phyloP scores from a whole-genome alignment of 371 early-diverging fungal species.

The Chytridium lagenaria region DNA sequence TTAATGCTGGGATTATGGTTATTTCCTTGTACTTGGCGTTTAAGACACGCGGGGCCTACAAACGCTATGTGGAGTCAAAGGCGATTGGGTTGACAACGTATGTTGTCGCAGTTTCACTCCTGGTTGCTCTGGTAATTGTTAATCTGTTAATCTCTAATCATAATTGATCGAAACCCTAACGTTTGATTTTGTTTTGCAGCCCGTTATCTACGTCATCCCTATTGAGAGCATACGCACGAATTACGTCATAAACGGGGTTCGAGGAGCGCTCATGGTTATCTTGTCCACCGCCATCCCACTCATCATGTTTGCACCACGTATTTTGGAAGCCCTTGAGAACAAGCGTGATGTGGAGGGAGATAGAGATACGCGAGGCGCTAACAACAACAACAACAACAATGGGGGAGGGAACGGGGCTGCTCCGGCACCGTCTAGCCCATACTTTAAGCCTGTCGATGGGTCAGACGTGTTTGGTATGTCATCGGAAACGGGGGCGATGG shows the following conservation, averaged over 20 bases:
- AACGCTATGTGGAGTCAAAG: conserved; percentile 25
- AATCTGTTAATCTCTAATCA: background rate
- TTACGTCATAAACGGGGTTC: conserved; percentile 2
- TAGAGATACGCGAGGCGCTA: background rate
- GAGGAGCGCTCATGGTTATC: conserved; percentile 2
- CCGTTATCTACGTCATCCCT: conserved; percentile 19
- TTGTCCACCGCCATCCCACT: conserved; percentile 4
- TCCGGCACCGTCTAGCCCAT: background rate
- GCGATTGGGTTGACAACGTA: conserved; percentile 18
- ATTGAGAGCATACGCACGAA: conserved; percentile 3
- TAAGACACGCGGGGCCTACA: conserved; percentile 20
- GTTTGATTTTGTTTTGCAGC: background rate
- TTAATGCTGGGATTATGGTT: conserved; percentile 24
- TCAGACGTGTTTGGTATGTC: background rate
- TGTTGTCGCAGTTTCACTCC: background rate
- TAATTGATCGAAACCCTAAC: background rate
- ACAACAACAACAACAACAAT: background rate
- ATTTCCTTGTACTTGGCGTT: conserved; percentile 18
- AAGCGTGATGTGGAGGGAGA: conserved; percentile 9
- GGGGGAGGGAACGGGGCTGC: background rate
- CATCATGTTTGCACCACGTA: background rate
- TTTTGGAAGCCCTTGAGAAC: conserved; percentile 12
- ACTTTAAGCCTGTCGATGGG: background rate
- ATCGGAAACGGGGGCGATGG: background rate
- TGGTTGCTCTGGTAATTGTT: conserved; percentile 15